Percentiles rank a stretch among this genome's conserved stretches.
These are phyloP conservation scores for Cutaneotrichosporon cyanovorans DNA, from an alignment of 1,284 basidiomycete species.

Conservation along the genomic window DNA sequence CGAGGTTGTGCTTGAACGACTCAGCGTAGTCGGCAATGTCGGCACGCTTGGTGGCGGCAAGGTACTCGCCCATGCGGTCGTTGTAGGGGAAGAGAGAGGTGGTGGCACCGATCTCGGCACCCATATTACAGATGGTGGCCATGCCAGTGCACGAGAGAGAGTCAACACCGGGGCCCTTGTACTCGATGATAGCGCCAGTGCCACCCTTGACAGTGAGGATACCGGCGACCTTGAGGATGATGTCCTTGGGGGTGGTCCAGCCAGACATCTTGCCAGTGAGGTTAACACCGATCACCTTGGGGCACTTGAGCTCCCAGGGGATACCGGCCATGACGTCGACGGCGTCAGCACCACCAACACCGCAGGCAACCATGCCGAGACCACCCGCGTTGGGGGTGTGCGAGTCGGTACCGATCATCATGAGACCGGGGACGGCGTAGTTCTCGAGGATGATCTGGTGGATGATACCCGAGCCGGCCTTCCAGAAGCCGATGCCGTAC, in stretches of 20 bases:
- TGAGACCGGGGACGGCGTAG: conserved; percentile 96
- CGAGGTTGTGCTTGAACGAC: conserved; percentile 83
- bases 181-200: conserved; percentile 94
- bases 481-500: conserved; percentile 99
- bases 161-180: conserved; percentile 87
- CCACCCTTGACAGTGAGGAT: conserved; percentile 97
- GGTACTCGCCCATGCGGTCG: conserved; percentile 84
- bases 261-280: conserved; percentile 90
- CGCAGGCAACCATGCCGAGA: conserved; percentile 97
- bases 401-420: conserved; percentile 99
- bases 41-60: conserved; percentile 83
- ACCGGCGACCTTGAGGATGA: conserved; percentile 95
- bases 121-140: conserved; percentile 98
- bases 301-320: conserved; percentile 99
- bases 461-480: conserved; percentile 96
- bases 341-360: conserved; percentile 98
- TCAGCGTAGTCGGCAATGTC: conserved; percentile 86
- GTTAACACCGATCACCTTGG: conserved; percentile 97
- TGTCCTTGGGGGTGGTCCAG: conserved; percentile 97
- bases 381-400: conserved; percentile 99
- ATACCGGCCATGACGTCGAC: conserved; percentile 97
- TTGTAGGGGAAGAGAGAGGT: conserved; percentile 99
- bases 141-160: conserved; percentile 97
- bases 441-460: conserved; percentile 98
- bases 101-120: conserved; percentile 98